These are phyloP conservation scores for Russula lepida DNA, from an alignment of 768 basidiomycete genomes.

Conservation along the genomic window DNA sequence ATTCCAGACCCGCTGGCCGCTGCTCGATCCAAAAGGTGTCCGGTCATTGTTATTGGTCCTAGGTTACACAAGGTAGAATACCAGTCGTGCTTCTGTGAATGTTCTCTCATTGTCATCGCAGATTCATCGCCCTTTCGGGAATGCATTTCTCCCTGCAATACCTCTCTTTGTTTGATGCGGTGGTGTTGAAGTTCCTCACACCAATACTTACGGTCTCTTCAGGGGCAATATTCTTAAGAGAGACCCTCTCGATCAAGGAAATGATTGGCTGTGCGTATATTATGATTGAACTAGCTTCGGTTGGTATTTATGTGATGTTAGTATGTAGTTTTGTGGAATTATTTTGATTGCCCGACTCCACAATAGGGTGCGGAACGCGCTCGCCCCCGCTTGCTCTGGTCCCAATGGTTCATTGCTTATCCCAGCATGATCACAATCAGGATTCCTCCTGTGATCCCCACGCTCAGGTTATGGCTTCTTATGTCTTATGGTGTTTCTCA, in stretches of 20 bases:
- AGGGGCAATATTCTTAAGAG: slow-evolving; percentile 54
- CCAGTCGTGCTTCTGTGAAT: not conserved
- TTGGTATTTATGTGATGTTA: slow-evolving; percentile 18
- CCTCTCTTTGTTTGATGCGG: slow-evolving; percentile 70
- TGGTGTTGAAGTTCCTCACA: slow-evolving; percentile 64
- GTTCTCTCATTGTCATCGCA: slow-evolving; percentile 23
- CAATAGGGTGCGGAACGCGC: slow-evolving; percentile 24
- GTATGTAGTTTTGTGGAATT: slow-evolving; percentile 69
- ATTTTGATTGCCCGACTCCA: slow-evolving; percentile 67
- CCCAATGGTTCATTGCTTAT: not conserved
- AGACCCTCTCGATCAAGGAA: slow-evolving; percentile 47
- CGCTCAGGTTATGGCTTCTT: slow-evolving; percentile 35
- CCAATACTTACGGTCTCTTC: slow-evolving; percentile 58
- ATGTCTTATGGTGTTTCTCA: slow-evolving; percentile 34
- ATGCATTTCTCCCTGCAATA: slow-evolving; percentile 64
- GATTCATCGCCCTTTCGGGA: slow-evolving; percentile 65
- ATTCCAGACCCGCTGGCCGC: slow-evolving; percentile 52
- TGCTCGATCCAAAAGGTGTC: slow-evolving; percentile 63
- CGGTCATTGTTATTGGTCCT: slow-evolving; percentile 46
- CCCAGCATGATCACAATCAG: slow-evolving; percentile 37
- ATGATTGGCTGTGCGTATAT: slow-evolving; percentile 39
- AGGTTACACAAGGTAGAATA: slow-evolving; percentile 52
- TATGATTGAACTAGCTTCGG: not conserved
- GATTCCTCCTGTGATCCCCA: slow-evolving; percentile 39
- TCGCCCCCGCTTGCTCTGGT: not conserved